phyloP scores from a whole-genome alignment of 768 basidiomycete species.

The Boletales sp. region DNA sequence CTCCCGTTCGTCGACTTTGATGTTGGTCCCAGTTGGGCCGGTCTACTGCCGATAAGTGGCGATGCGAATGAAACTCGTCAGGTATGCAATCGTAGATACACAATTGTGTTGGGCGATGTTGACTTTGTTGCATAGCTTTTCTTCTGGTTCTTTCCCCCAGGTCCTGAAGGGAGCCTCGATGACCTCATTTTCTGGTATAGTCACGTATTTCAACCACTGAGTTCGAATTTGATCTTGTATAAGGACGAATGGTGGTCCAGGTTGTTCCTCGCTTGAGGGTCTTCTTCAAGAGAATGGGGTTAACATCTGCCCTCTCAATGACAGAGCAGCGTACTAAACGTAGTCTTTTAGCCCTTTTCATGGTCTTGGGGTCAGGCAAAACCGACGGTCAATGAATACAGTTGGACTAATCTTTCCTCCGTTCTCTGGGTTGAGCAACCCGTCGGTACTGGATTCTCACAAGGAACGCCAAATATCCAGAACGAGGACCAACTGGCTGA shows the following conservation, averaged over 20 bases:
- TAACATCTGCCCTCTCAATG: slow-evolving; percentile 18
- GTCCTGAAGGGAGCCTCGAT: slow-evolving; percentile 65
- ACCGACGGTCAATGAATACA: slow-evolving; percentile 60
- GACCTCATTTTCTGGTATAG: slow-evolving; percentile 71
- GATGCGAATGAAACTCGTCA: slow-evolving; percentile 61
- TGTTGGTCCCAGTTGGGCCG: slow-evolving; percentile 73
- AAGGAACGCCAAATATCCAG: slow-evolving; percentile 62
- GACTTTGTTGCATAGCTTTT: slow-evolving; percentile 46
- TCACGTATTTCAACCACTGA: not conserved
- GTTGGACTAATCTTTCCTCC: slow-evolving; percentile 80
- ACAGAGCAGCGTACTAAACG: slow-evolving; percentile 13
- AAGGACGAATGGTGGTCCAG: slow-evolving; percentile 79
- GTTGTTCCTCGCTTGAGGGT: slow-evolving; percentile 72
- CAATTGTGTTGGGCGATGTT: too few species aligned
- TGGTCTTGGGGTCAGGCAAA: slow-evolving; percentile 64
- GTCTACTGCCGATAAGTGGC: slow-evolving; percentile 66
- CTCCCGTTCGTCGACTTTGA: slow-evolving; percentile 73
- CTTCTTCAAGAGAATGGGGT: slow-evolving; percentile 75
- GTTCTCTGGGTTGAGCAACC: slow-evolving; percentile 77
- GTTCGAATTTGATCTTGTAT: not conserved
- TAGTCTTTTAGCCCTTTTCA: slow-evolving; percentile 50
- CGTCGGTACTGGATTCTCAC: slow-evolving; percentile 75
- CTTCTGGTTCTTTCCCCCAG: slow-evolving; percentile 85
- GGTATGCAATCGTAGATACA: slow-evolving; percentile 30
- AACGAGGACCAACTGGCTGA: slow-evolving; percentile 57